phyloP scores from a whole-genome alignment of 129 eudicot species.

The Dittrichia graveolens region DNA sequence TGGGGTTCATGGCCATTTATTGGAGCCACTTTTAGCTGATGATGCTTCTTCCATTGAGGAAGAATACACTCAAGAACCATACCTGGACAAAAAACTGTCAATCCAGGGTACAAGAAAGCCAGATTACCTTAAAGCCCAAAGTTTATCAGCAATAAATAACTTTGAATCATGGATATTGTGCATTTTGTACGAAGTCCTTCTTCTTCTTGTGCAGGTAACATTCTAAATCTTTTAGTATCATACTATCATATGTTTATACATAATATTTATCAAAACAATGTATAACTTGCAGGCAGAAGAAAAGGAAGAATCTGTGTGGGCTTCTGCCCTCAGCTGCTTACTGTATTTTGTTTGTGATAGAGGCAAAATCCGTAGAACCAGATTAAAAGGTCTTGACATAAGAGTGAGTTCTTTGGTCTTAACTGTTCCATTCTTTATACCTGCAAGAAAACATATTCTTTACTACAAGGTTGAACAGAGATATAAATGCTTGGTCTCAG shows the following conservation, averaged over 20 bases:
- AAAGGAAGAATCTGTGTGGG: slow-evolving; percentile 96
- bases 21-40: slow-evolving; percentile 83
- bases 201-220: slow-evolving; percentile 94
- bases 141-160: slow-evolving; percentile 68
- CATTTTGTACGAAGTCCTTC: slow-evolving; percentile 84
- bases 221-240: slow-evolving; percentile 9
- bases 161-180: slow-evolving; percentile 93
- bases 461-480: slow-evolving; percentile 8
- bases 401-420: slow-evolving; percentile 64
- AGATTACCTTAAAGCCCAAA: slow-evolving; percentile 56
- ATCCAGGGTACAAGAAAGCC: slow-evolving; percentile 55
- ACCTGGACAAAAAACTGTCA: slow-evolving; percentile 50
- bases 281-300: slow-evolving; percentile 64
- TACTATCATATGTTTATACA: neutral
- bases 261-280: slow-evolving; percentile 22
- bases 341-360: slow-evolving; percentile 92
- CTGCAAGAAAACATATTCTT: slow-evolving; percentile 22
- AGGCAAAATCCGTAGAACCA: slow-evolving; percentile 90
- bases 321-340: slow-evolving; percentile 94
- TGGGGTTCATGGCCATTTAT: slow-evolving; percentile 93
- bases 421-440: neutral
- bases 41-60: slow-evolving; percentile 79
- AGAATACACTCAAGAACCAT: slow-evolving; percentile 72
- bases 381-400: slow-evolving; percentile 90
- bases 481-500: neutral